Conservation (phyloP, 2,329 filamentous ascomycete genomes). For the Lachnellula willkommii region DNA sequence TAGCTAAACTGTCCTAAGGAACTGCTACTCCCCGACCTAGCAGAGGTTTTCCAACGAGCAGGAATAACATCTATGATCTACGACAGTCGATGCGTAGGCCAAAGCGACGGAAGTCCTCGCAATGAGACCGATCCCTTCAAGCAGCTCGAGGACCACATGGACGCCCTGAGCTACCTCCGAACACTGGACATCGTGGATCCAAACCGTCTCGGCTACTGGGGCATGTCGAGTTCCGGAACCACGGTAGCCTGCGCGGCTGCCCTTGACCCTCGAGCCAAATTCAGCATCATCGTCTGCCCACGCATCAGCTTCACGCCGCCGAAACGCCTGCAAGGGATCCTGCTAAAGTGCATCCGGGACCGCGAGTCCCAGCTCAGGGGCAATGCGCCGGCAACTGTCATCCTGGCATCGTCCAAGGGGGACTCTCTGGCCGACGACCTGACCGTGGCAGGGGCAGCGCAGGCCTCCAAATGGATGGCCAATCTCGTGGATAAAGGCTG, state of each 20-base stretch:
- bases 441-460: no score
- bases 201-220: slow-evolving; percentile 34
- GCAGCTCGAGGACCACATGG: slow-evolving; percentile 33
- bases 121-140: slow-evolving; percentile 30
- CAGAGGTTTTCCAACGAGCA: slow-evolving; percentile 16
- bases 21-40: slow-evolving; percentile 10
- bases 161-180: slow-evolving; percentile 35
- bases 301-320: slow-evolving; percentile 2
- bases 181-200: slow-evolving; percentile 29
- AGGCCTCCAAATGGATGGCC: no score
- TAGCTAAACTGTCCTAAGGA: slow-evolving; percentile 20
- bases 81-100: slow-evolving; percentile 32
- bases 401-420: no score
- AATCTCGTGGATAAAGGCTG: no score
- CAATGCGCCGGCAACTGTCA: slow-evolving; percentile 29
- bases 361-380: slow-evolving; percentile 36
- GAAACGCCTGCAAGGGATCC: slow-evolving; percentile 13
- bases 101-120: slow-evolving; percentile 30
- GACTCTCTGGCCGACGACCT: no score
- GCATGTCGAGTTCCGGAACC: slow-evolving; percentile 33
- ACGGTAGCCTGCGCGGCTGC: slow-evolving; percentile 36
- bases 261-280: slow-evolving; percentile 35
- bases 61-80: slow-evolving; percentile 34
- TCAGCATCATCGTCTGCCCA: slow-evolving; percentile 28
- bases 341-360: slow-evolving; percentile 33